phyloP scores from a whole-genome alignment of 1,284 basidiomycete species.

The Irpex lacteus region DNA sequence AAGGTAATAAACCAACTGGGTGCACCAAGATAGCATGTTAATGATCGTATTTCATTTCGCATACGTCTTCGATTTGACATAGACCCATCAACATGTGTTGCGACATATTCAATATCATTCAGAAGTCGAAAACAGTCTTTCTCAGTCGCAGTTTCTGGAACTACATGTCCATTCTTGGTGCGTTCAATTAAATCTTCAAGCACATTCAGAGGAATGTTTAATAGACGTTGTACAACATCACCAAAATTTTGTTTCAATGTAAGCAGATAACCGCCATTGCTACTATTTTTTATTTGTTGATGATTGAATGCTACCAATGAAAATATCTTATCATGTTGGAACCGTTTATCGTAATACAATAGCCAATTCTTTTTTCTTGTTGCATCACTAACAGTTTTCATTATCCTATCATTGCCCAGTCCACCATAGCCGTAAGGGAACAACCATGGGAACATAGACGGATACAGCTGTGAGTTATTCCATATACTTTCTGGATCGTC shows the following conservation, averaged over 20 bases:
- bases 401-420: slow-evolving; percentile 14
- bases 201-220: slow-evolving; percentile 23
- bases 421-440: slow-evolving; percentile 28
- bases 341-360: slow-evolving; percentile 38
- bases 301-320: slow-evolving; percentile 38
- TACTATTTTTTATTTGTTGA: slow-evolving; percentile 31
- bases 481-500: slow-evolving; percentile 19
- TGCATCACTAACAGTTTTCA: not conserved
- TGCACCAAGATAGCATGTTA: slow-evolving; percentile 29
- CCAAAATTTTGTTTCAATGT: slow-evolving; percentile 25
- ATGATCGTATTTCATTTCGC: slow-evolving; percentile 36
- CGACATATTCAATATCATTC: slow-evolving; percentile 32
- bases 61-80: slow-evolving; percentile 26
- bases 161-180: too few species aligned
- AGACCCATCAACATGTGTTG: slow-evolving; percentile 30
- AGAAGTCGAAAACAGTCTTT: slow-evolving; percentile 33
- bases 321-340: slow-evolving; percentile 36
- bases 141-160: slow-evolving; percentile 22
- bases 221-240: slow-evolving; percentile 24
- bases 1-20: slow-evolving; percentile 20
- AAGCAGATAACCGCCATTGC: slow-evolving; percentile 28
- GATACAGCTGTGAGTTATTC: slow-evolving; percentile 26
- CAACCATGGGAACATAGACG: slow-evolving; percentile 29
- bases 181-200: slow-evolving; percentile 19
- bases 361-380: slow-evolving; percentile 26